These are phyloP conservation scores for Boletales sp. DNA, from an alignment of 768 basidiomycete species.

Conservation along the genomic window DNA sequence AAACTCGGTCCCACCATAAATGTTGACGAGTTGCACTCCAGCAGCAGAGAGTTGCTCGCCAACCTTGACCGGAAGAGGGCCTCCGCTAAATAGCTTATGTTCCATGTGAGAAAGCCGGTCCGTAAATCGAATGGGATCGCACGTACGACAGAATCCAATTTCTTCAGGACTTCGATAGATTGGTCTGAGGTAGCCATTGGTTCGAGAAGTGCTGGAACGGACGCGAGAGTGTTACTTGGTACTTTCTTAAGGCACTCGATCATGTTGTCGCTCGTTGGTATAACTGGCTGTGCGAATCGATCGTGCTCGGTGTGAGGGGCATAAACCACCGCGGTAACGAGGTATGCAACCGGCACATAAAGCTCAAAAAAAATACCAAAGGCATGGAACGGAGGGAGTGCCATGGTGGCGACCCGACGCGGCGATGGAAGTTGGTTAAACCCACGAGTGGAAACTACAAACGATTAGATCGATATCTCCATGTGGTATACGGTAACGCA, in stretches of 20 bases:
- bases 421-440: conserved; percentile 4
- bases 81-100: conserved; percentile 37
- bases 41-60: conserved; percentile 33
- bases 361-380: conserved; percentile 31
- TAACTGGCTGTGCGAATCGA: conserved; percentile 27
- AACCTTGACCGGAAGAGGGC: conserved; percentile 31
- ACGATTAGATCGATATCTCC: not conserved
- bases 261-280: conserved; percentile 39
- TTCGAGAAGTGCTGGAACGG: conserved; percentile 39
- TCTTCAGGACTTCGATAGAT: conserved; percentile 23
- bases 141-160: conserved; percentile 30
- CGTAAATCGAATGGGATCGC: not conserved
- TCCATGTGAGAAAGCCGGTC: not conserved
- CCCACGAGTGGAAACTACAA: not conserved
- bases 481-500: conserved; percentile 22
- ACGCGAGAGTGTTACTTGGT: conserved; percentile 29
- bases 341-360: conserved; percentile 15
- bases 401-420: conserved; percentile 20
- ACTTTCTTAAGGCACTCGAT: conserved; percentile 32
- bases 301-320: conserved; percentile 23
- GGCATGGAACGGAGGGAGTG: conserved; percentile 27
- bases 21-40: conserved; percentile 31
- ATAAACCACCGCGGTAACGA: conserved; percentile 21
- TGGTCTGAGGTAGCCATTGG: conserved; percentile 30
- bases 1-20: conserved; percentile 38